Conservation (phyloP, 257 asterid species). For the Gentiana macrophylla region DNA sequence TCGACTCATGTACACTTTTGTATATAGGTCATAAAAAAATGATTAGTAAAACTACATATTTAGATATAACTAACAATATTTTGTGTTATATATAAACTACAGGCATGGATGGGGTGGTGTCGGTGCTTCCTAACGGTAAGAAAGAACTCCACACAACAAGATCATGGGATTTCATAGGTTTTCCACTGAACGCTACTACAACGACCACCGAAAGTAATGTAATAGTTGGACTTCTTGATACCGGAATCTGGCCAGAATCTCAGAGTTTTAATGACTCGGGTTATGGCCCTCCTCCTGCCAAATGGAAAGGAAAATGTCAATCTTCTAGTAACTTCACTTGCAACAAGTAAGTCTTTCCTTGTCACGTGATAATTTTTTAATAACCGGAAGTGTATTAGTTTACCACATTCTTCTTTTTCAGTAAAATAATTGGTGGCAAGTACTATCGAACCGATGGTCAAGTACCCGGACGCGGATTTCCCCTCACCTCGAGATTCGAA, state of each 20-base stretch:
- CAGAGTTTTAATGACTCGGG: slow-evolving; percentile 25
- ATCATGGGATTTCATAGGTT: slow-evolving; percentile 59
- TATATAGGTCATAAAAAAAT: too few species aligned
- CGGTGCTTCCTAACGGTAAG: slow-evolving; percentile 35
- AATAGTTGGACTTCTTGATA: slow-evolving; percentile 32
- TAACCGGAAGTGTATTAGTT: not conserved
- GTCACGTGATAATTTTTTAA: not conserved
- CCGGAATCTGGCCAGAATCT: slow-evolving; percentile 48
- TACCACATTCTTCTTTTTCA: slow-evolving; percentile 5
- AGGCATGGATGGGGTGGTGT: slow-evolving; percentile 43
- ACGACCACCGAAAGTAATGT: slow-evolving; percentile 27
- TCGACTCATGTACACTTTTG: too few species aligned
- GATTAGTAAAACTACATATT: too few species aligned
- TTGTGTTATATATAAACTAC: not conserved
- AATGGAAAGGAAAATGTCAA: slow-evolving; percentile 41
- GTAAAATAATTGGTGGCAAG: slow-evolving; percentile 57
- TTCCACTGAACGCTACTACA: slow-evolving; percentile 21
- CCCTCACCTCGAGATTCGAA: slow-evolving; percentile 44
- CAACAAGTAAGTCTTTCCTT: slow-evolving; percentile 20
- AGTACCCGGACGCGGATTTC: slow-evolving; percentile 7
- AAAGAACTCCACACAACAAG: slow-evolving; percentile 39
- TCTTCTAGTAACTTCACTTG: slow-evolving; percentile 36
- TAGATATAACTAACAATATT: too few species aligned
- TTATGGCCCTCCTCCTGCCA: slow-evolving; percentile 27
- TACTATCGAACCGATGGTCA: slow-evolving; percentile 32